These are phyloP conservation scores for Malassezia nana DNA, from an alignment of 1,284 basidiomycete species.

Conservation along the genomic window DNA sequence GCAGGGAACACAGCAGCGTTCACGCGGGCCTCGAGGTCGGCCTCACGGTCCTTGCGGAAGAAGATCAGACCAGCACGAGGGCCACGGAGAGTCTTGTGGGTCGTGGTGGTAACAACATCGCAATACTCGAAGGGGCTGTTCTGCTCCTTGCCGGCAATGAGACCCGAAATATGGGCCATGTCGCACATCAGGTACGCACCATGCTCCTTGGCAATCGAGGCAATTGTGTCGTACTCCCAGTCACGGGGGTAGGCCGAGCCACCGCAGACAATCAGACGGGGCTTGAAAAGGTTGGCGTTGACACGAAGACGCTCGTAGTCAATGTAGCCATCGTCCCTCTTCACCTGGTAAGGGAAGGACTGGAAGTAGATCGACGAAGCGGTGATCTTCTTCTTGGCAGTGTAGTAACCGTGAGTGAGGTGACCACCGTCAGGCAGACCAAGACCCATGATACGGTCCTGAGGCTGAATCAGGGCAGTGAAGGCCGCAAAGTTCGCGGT, in stretches of 20 bases:
- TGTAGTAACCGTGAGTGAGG: constrained; percentile 96
- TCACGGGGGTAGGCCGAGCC: constrained; percentile 97
- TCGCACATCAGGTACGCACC: constrained; percentile 70
- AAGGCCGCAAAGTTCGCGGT: constrained; percentile 79
- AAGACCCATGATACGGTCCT: constrained; percentile 98
- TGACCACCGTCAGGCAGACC: constrained; percentile 97
- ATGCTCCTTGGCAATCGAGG: constrained; percentile 72
- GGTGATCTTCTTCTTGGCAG: constrained; percentile 99
- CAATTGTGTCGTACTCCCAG: constrained; percentile 65
- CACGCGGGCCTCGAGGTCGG: constrained; percentile 83
- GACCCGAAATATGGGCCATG: constrained; percentile 94
- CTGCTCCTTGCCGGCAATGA: constrained; percentile 85
- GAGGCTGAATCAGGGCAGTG: constrained; percentile 90
- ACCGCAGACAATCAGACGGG: constrained; percentile 89
- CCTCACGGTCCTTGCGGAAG: constrained; percentile 85
- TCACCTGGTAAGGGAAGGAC: constrained; percentile 85
- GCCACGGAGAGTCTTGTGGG: constrained; percentile 97
- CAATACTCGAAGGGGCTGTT: constrained; percentile 91
- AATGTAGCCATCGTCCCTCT: constrained; percentile 64
- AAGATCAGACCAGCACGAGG: constrained; percentile 97
- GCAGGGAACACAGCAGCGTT: constrained; percentile 99
- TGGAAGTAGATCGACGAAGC: constrained; percentile 99
- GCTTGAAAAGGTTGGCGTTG: constrained; percentile 94
- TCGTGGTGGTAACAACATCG: constrained; percentile 60
- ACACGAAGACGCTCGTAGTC: constrained; percentile 75